Evolutionary conservation across 805 yeast species (phyloP).

Genomic region (Candida nemodendra): DNA sequence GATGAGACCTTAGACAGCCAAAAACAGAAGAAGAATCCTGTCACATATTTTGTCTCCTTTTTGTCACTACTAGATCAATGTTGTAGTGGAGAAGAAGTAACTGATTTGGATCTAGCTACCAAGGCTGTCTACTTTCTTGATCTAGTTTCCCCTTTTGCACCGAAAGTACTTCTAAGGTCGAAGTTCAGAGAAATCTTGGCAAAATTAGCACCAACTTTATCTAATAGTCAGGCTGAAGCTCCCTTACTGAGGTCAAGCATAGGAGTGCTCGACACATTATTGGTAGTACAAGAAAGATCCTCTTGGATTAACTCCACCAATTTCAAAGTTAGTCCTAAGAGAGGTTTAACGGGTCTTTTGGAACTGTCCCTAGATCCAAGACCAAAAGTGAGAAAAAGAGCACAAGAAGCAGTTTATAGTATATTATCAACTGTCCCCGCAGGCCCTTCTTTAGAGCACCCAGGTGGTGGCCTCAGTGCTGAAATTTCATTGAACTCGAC

Average conservation of each 20-base stretch:
- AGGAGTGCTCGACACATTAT: constrained; percentile 78
- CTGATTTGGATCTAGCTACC: constrained; percentile 65
- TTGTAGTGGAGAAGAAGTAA: constrained; percentile 47
- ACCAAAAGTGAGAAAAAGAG: constrained; percentile 94
- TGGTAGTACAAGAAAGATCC: constrained; percentile 74
- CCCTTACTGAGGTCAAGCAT: constrained; percentile 79
- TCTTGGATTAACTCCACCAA: constrained; percentile 67
- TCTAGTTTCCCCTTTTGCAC: constrained; percentile 69
- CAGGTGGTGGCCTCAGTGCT: constrained; percentile 69
- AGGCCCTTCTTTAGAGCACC: constrained; percentile 75
- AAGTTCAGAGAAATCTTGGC: constrained; percentile 77
- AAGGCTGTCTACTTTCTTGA: constrained; percentile 81
- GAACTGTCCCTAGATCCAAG: constrained; percentile 82
- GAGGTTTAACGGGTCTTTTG: constrained; percentile 76
- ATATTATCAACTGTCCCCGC: constrained; percentile 68
- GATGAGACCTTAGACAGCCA: constrained; percentile 83
- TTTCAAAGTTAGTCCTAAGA: constrained; percentile 63
- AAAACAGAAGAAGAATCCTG: constrained; percentile 58
- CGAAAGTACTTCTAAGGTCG: constrained; percentile 64
- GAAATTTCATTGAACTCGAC: constrained; percentile 63
- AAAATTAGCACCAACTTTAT: constrained; percentile 77
- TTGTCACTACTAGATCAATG: constrained; percentile 79
- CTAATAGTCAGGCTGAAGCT: constrained; percentile 68
- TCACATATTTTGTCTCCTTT: constrained; percentile 83
- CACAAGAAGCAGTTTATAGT: constrained; percentile 78